A percentile compares a stretch with the other conserved stretches of the same genome.
These are phyloP conservation scores for Candida silvicultrix DNA, from an alignment of 805 yeast genomes.

Conservation along the genomic window DNA sequence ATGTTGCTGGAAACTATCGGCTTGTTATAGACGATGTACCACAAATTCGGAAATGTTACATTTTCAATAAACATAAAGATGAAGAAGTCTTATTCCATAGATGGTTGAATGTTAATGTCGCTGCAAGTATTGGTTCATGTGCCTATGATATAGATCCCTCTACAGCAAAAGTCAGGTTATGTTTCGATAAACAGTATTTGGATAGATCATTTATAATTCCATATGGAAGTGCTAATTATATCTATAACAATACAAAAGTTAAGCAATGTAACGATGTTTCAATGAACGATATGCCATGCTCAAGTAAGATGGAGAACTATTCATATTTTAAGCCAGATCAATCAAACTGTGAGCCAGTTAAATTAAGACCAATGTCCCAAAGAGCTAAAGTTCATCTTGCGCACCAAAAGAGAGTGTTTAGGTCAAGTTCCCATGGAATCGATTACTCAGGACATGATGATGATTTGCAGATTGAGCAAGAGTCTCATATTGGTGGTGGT, in stretches of 20 bases:
- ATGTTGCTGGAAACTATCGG: background rate
- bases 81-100: slow-evolving; percentile 10
- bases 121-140: slow-evolving; percentile 3
- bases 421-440: too few relatives aligned
- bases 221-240: background rate
- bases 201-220: background rate
- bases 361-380: background rate
- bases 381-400: background rate
- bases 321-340: background rate
- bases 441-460: too few relatives aligned
- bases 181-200: background rate
- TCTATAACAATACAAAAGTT: background rate
- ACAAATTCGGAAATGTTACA: background rate
- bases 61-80: slow-evolving; percentile 1
- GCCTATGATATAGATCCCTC: background rate
- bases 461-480: too few relatives aligned
- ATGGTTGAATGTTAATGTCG: slow-evolving; percentile 6
- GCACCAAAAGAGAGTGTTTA: too few relatives aligned
- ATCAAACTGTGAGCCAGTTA: background rate
- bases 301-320: background rate
- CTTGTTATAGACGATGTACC: background rate
- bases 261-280: background rate
- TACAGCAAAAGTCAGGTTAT: background rate
- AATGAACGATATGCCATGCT: too few relatives aligned
- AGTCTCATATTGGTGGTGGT: too few relatives aligned